A percentile compares a stretch with the other conserved stretches of the same genome.
Conservation (phyloP, 345 rosid species). For the Aquilaria malaccensis region DNA sequence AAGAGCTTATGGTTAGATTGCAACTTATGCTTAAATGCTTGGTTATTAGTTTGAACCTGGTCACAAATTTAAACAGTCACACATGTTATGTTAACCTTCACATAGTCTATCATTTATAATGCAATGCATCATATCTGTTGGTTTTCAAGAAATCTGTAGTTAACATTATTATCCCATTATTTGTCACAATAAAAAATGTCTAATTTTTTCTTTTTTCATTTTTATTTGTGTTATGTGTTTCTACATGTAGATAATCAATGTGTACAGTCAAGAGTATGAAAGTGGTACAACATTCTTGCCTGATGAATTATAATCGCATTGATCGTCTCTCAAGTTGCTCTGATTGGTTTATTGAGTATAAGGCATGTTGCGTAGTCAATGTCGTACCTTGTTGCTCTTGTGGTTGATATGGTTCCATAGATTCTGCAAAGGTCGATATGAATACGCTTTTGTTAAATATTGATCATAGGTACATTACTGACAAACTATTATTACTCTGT, state of each 20-base stretch:
- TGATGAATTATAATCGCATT: constrained; percentile 54
- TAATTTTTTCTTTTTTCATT: not conserved
- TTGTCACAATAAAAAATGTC: not conserved
- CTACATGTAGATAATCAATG: constrained; percentile 67
- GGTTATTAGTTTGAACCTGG: no score
- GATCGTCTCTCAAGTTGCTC: constrained; percentile 69
- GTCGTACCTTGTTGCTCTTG: constrained; percentile 68
- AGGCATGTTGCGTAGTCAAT: constrained; percentile 52
- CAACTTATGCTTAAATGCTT: no score
- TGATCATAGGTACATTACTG: constrained; percentile 57
- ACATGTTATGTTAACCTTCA: no score
- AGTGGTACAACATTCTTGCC: constrained; percentile 97
- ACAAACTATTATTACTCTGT: not conserved
- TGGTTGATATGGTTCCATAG: constrained; percentile 54
- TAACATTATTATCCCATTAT: no score
- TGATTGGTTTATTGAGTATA: constrained; percentile 68
- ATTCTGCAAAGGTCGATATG: constrained; percentile 68
- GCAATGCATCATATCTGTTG: no score
- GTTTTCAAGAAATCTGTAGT: no score
- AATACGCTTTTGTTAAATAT: constrained; percentile 59
- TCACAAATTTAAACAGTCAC: no score
- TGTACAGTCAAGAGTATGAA: constrained; percentile 85
- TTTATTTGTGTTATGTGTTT: not conserved
- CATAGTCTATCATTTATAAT: no score
- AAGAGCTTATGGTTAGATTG: constrained; percentile 1